Base-by-base conservation (phyloP, 1,284 basidiomycete genomes). In the Irpex sp. region DNA sequence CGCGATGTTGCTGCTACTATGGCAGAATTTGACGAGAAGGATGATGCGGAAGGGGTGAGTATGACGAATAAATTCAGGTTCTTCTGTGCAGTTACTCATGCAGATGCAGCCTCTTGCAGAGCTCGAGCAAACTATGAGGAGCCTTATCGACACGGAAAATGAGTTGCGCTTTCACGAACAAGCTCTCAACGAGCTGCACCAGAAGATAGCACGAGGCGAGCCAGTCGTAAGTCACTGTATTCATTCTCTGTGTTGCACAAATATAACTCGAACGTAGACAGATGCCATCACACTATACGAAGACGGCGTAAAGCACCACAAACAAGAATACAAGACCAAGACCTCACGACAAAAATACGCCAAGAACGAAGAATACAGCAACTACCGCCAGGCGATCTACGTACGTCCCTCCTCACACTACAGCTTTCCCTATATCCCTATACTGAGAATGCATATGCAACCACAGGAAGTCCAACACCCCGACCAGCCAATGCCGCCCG, bases 281-380 rank as follows among this genome's bases (percentile, higher is more conserved):
- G 75, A 85, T 63, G 74, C 82, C 4, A 70, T 82, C 8, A 74
- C 79, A 8, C 71, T 69, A 11, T 91, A 88, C 70, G 74, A 79
- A 56, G 68, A 69, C 38, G 81, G 73, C 15, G 77, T 86, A 1
- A 72, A 80, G 58, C 71, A 72, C 19, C 75, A 73, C 38, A 69
- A 81, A 52, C 75, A 81, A 9, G 77, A 76, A n/a, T 90, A 91
- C 71, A 68, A 78, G 4, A 73, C 73, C 38, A 85, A 85, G 73
- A 92, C 90, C 0, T 78, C 85, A 8, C 83, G 91, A 19, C 89
- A 92, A 74, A 93, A 90, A 73, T 93, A 92, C 69, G 83, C 80
- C 4, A 87, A 88, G 62, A 77, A 81, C 60, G 79, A 87, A 0
- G 75, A 79, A 6, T 96, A 94, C 69, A 71, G 75, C 4, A 72